These are phyloP conservation scores for Luvunga scandens DNA, from an alignment of 345 rosid genomes.

Conservation along the genomic window DNA sequence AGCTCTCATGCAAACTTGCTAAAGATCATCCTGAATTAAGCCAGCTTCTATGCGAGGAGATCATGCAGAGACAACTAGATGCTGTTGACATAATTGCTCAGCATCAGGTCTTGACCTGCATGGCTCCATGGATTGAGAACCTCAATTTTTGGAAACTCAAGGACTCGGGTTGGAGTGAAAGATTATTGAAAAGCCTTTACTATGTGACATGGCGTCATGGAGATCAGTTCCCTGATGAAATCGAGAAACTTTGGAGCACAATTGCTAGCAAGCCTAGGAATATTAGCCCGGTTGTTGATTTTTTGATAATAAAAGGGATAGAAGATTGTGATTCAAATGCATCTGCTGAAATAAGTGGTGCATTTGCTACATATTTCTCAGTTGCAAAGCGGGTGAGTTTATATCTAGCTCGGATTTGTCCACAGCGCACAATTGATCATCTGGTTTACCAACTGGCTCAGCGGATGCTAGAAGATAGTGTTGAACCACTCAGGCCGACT, in stretches of 20 bases:
- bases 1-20: conserved; percentile 93
- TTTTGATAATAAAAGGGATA: conserved; percentile 92
- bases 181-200: conserved; percentile 93
- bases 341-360: conserved; percentile 98
- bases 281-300: conserved; percentile 93
- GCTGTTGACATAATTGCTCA: conserved; percentile 99
- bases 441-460: conserved; percentile 92
- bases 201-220: conserved; percentile 99
- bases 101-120: conserved; percentile 98
- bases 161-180: conserved; percentile 99
- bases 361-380: conserved; percentile 97
- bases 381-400: conserved; percentile 98
- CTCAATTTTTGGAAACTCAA: conserved; percentile 98
- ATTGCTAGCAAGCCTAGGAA: conserved; percentile 95
- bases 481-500: conserved; percentile 62
- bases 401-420: conserved; percentile 94
- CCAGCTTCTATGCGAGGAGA: conserved; percentile 96
- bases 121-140: conserved; percentile 99
- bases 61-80: conserved; percentile 99
- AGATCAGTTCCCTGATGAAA: conserved; percentile 98
- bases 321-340: conserved; percentile 99
- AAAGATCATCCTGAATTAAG: conserved; percentile 97
- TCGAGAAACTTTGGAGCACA: conserved; percentile 98
- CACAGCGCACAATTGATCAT: conserved; percentile 96
- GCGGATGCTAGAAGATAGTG: conserved; percentile 90